Conservation (phyloP, 345 rosid genomes). For the Salix koriyanagi region DNA sequence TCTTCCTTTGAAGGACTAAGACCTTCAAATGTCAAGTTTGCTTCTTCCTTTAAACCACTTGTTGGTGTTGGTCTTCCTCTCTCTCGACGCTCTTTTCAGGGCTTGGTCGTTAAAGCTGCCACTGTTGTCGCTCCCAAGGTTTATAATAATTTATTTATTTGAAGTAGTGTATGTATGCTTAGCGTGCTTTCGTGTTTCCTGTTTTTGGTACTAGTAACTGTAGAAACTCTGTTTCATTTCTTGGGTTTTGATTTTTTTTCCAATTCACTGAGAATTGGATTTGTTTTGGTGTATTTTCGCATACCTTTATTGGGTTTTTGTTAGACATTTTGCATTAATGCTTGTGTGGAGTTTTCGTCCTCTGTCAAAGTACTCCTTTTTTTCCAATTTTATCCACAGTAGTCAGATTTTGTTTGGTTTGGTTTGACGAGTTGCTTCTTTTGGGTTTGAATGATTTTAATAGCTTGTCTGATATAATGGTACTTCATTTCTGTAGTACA, state of each 20-base stretch:
- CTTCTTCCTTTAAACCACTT: slow-evolving; percentile 41
- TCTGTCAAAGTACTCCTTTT: background rate
- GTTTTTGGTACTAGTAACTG: too few species aligned
- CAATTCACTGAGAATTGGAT: background rate
- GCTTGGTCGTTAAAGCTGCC: slow-evolving; percentile 77
- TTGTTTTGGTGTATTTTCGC: background rate
- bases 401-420: background rate
- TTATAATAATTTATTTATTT: background rate
- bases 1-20: slow-evolving; percentile 57
- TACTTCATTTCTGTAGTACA: slow-evolving; percentile 45
- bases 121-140: slow-evolving; percentile 95
- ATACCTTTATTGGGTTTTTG: background rate
- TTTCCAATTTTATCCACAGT: background rate
- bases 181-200: background rate
- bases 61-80: slow-evolving; percentile 25
- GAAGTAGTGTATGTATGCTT: background rate
- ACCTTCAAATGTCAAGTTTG: slow-evolving; percentile 52
- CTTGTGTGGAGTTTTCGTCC: too few species aligned
- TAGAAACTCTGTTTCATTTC: background rate
- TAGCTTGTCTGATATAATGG: background rate
- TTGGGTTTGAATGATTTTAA: background rate
- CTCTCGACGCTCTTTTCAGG: slow-evolving; percentile 36
- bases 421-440: background rate
- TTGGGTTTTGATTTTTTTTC: background rate
- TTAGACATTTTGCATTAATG: too few species aligned